These are phyloP conservation scores for Alternaria consortialis DNA, from an alignment of 2,329 filamentous ascomycete genomes.

Conservation along the genomic window DNA sequence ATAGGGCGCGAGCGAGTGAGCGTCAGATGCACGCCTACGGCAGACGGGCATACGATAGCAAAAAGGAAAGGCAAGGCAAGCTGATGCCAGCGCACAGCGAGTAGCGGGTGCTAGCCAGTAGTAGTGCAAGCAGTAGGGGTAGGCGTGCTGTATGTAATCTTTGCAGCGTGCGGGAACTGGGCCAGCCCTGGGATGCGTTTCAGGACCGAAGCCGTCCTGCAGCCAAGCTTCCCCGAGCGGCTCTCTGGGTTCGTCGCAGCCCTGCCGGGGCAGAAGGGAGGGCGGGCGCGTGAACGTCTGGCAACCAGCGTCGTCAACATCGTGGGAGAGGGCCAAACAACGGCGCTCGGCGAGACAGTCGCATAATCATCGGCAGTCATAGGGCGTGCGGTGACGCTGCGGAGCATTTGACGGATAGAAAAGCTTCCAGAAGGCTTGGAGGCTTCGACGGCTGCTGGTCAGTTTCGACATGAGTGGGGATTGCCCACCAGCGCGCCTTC, in stretches of 20 bases:
- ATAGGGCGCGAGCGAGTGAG: neutral
- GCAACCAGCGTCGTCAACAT: neutral
- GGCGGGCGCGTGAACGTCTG: conserved; percentile 13
- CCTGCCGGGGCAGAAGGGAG: neutral
- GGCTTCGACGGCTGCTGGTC: conserved; percentile 17
- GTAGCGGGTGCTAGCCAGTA: conserved; percentile 7
- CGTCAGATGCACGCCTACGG: neutral
- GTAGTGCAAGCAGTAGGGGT: conserved; percentile 1
- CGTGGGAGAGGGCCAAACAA: neutral
- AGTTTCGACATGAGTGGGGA: conserved; percentile 18
- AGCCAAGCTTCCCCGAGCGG: conserved; percentile 26
- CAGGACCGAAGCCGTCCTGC: conserved; percentile 22
- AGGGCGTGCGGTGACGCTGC: conserved; percentile 17
- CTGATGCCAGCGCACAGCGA: conserved; percentile 12
- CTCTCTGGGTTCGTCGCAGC: conserved; percentile 19
- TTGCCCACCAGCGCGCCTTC: conserved; percentile 7
- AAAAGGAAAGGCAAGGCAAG: neutral
- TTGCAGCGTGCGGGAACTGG: conserved; percentile 13
- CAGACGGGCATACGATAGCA: neutral
- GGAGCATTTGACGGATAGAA: conserved; percentile 12
- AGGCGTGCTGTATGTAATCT: conserved; percentile 14
- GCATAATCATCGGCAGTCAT: neutral
- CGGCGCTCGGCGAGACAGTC: neutral
- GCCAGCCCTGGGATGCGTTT: conserved; percentile 24
- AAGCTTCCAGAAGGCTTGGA: conserved; percentile 29